Evolutionary conservation across 306 rosid genomes (phyloP), one percentile per base, ranked within the genome.

Genomic region (Pterocarpus santalinus): DNA sequence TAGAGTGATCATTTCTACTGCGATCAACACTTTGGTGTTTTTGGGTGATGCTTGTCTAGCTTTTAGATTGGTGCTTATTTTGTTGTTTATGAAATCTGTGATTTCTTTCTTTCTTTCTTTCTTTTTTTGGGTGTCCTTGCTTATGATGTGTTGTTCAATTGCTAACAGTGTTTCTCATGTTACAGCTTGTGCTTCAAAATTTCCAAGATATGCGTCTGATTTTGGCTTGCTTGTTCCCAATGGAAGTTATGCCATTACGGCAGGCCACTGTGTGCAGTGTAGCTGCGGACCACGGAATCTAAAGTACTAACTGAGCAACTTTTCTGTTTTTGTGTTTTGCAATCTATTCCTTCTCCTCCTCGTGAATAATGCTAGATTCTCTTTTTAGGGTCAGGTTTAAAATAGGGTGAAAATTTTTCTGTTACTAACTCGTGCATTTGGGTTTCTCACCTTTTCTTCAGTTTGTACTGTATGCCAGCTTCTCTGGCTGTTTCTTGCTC

Each of bases 381-480:
- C 7, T 74, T 76, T 1, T 63, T 3, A 10, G 68, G 43, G 28
- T 63, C 2, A 2, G 22, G 38, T 28, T 58, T 44, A 14, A 14
- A 61, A 44, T 61, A 6, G 67, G 46, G 57, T 2, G 8, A 56
- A 46, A 16, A 65, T 34, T 5, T 55, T 55, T 55, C 30, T 71
- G 16, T 65, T 71, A 17, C 64, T 73, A 56, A 78, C 68, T 8
- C 6, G 44, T 80, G 69, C 22, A 11, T 81, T 43, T 82, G 80
- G 82, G 57, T 69, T 82, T 78, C 3, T 68, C 8, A 28, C 39
- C 68, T 56, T 63, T 64, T 56, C 11, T 60, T 51, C 93, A 96
- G 99, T 71, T 84, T 96, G 94, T 92, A 93, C 79, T 96, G 99
- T 87, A 92, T 88, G 97, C 98, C 99, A 14, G 97, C 99, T 72